Percentiles rank a stretch among this genome's conserved stretches.
These are phyloP conservation scores for Conticribra weissflogii DNA, from an alignment of 108 stramenopile species.

Conservation along the genomic window DNA sequence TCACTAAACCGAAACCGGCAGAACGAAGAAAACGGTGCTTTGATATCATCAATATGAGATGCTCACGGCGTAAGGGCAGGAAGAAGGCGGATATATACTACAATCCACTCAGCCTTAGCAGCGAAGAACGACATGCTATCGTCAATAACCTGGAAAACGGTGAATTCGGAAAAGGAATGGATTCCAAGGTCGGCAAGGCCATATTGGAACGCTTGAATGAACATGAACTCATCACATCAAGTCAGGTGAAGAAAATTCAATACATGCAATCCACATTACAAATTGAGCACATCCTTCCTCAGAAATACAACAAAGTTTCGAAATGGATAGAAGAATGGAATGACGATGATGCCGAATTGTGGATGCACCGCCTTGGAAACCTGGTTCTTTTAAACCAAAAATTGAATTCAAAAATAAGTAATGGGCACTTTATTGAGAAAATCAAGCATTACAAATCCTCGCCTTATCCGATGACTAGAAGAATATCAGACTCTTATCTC, in stretches of 20 bases:
- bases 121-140: not conserved
- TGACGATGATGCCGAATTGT: not conserved
- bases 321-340: not conserved
- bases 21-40: conserved; percentile 10
- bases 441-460: not conserved
- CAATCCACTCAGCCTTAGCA: not conserved
- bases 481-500: not conserved
- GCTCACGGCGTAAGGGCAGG: not conserved
- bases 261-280: conserved; percentile 10
- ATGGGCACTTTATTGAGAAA: conserved; percentile 2
- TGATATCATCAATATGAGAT: conserved; percentile 1
- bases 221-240: not conserved
- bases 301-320: not conserved
- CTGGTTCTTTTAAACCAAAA: conserved; percentile 10
- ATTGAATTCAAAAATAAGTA: conserved; percentile 3
- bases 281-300: conserved; percentile 16
- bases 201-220: conserved; percentile 6
- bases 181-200: conserved; percentile 1
- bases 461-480: conserved; percentile 5
- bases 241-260: conserved; percentile 1
- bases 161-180: conserved; percentile 7
- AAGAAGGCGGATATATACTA: conserved; percentile 4
- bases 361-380: conserved; percentile 13
- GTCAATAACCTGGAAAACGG: not conserved
- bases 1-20: conserved; percentile 6